A percentile compares a stretch with the other conserved stretches of the same genome.
Conservation (phyloP, 2,329 filamentous ascomycete species). For the Penicillium digitatum region DNA sequence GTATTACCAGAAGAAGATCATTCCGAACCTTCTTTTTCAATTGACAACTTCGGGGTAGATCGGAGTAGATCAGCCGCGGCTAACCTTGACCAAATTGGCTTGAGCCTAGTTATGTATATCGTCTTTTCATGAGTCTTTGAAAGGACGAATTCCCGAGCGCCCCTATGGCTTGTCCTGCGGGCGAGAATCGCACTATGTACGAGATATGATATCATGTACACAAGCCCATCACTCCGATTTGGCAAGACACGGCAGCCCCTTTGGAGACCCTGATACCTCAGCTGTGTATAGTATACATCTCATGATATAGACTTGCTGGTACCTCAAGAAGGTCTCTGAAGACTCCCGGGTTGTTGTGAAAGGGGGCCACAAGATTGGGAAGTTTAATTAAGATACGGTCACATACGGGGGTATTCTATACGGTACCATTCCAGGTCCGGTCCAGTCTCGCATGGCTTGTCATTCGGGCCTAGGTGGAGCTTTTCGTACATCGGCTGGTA, state of each 20-base stretch:
- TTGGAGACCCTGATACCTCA: background rate
- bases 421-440: background rate
- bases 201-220: conserved; percentile 1
- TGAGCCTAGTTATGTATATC: background rate
- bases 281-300: background rate
- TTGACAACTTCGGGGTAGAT: too few relatives aligned
- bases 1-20: background rate
- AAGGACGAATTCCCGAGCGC: background rate
- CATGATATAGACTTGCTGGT: background rate
- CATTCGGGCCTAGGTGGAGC: background rate
- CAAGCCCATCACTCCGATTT: background rate
- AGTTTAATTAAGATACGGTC: background rate
- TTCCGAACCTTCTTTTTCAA: background rate
- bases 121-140: background rate
- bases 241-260: background rate
- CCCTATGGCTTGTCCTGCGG: background rate
- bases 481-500: background rate
- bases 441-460: background rate
- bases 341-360: background rate
- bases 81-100: conserved; percentile 1
- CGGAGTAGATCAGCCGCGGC: conserved; percentile 15
- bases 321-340: background rate
- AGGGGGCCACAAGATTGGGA: background rate
- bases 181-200: background rate
- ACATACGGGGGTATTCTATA: background rate